Evolutionary conservation across 2,329 filamentous ascomycete species (phyloP).

Genomic region (Alternaria sp.): DNA sequence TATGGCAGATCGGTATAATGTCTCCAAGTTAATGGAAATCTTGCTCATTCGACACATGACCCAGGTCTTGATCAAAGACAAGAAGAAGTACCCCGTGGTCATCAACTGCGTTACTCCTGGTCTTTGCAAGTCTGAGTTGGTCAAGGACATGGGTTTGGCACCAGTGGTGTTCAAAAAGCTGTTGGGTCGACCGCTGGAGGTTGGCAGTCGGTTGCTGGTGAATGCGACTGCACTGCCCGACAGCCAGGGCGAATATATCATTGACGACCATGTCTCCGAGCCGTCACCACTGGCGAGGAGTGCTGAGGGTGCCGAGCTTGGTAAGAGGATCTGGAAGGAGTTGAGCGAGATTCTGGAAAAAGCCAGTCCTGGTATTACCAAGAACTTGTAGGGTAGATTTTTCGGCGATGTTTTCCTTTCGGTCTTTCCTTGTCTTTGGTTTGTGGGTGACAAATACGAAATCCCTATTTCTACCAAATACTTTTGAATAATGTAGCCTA

Average conservation of each 20-base stretch:
- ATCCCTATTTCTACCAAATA: background rate
- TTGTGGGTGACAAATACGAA: background rate
- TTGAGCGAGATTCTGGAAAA: slow-evolving; percentile 45
- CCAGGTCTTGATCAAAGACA: slow-evolving; percentile 8
- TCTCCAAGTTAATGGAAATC: slow-evolving; percentile 38
- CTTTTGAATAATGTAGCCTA: background rate
- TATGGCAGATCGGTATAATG: slow-evolving; percentile 25
- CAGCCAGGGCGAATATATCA: slow-evolving; percentile 48
- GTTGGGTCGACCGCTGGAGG: slow-evolving; percentile 47
- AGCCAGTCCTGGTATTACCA: slow-evolving; percentile 34
- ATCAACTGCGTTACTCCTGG: slow-evolving; percentile 40
- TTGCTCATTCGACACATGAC: slow-evolving; percentile 29
- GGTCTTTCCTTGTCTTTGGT: background rate
- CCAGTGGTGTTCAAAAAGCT: slow-evolving; percentile 19
- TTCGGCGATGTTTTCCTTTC: background rate
- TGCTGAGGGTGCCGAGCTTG: slow-evolving; percentile 40
- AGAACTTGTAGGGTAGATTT: slow-evolving; percentile 1
- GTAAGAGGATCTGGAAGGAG: slow-evolving; percentile 49
- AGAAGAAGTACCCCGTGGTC: slow-evolving; percentile 24
- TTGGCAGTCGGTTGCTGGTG: slow-evolving; percentile 50
- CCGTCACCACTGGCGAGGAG: slow-evolving; percentile 43
- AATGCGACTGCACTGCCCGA: slow-evolving; percentile 39
- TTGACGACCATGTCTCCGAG: slow-evolving; percentile 34
- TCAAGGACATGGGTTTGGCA: slow-evolving; percentile 15
- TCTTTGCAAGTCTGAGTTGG: slow-evolving; percentile 26